Evolutionary conservation across 2,329 filamentous ascomycete genomes (phyloP).

Genomic region (Torrubiella hemipterigena): DNA sequence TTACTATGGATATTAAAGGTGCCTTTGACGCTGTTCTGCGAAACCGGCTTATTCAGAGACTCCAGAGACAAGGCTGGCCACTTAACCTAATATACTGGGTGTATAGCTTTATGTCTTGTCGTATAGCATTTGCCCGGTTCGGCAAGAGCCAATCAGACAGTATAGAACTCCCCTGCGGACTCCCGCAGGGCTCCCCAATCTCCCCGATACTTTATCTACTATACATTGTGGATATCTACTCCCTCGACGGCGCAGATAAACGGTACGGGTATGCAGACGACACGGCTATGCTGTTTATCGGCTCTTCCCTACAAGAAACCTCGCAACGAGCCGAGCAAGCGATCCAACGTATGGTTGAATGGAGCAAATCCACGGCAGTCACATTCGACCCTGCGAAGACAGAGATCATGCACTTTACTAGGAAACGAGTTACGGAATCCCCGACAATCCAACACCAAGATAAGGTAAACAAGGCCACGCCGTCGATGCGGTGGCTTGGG

Average conservation of each 20-base stretch:
- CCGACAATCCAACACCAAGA: conserved; percentile 3
- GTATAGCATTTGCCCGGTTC: conserved; percentile 3
- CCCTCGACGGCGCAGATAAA: background rate
- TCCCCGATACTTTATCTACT: conserved; percentile 5
- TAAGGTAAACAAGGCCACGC: conserved; percentile 1
- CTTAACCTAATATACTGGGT: conserved; percentile 2
- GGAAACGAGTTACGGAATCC: conserved; percentile 1
- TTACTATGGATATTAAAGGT: conserved; percentile 5
- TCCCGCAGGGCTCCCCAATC: conserved; percentile 5
- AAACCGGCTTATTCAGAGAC: conserved; percentile 1
- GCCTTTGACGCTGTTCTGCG: conserved; percentile 5
- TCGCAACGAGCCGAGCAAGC: conserved; percentile 4
- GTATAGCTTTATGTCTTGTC: conserved; percentile 1
- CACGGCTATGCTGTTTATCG: conserved; percentile 5
- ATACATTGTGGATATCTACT: conserved; percentile 4
- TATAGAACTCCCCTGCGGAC: conserved; percentile 1
- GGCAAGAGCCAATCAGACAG: conserved; percentile 1
- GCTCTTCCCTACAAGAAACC: conserved; percentile 7
- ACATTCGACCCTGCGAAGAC: conserved; percentile 11
- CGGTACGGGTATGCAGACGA: conserved; percentile 5
- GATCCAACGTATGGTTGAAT: conserved; percentile 7
- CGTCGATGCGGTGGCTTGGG: conserved; percentile 11
- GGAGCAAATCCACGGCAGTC: conserved; percentile 9
- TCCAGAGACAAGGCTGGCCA: conserved; percentile 3
- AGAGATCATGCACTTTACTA: conserved; percentile 11